Evolutionary conservation across 1,284 basidiomycete species (phyloP).

Genomic region (Leucoagaricus sp.): DNA sequence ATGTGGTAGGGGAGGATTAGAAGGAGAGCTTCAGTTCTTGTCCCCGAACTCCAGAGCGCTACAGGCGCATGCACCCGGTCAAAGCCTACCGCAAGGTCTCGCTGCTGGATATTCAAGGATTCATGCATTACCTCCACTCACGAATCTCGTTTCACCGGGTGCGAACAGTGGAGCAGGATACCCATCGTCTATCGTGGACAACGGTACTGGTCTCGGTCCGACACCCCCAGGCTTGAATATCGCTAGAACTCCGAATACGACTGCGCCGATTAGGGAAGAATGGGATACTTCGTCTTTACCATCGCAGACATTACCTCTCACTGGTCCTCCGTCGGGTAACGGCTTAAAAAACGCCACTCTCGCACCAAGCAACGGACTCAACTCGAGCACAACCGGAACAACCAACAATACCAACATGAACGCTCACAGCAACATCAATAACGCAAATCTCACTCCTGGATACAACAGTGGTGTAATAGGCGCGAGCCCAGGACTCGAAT

Average conservation of each 20-base stretch:
- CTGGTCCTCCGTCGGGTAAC: neutral
- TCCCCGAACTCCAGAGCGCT: constrained; percentile 71
- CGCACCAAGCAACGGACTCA: constrained; percentile 23
- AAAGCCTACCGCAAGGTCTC: constrained; percentile 84
- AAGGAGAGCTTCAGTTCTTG: constrained; percentile 29
- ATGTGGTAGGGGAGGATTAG: neutral
- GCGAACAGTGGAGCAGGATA: constrained; percentile 26
- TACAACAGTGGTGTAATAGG: constrained; percentile 6
- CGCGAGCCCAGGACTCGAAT: constrained; percentile 38
- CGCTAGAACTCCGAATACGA: neutral
- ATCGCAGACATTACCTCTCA: constrained; percentile 5
- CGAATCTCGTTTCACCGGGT: constrained; percentile 41
- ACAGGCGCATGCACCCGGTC: constrained; percentile 80
- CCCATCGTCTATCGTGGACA: constrained; percentile 4
- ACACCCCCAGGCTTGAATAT: neutral
- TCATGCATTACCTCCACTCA: constrained; percentile 65
- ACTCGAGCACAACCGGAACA: neutral
- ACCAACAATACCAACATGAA: neutral
- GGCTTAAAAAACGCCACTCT: neutral
- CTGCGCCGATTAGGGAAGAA: constrained; percentile 5
- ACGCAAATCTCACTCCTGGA: constrained; percentile 13
- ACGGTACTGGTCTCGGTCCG: neutral
- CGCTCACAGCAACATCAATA: constrained; percentile 16
- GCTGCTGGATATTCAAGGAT: constrained; percentile 86
- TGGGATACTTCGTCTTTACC: constrained; percentile 16